phyloP scores from a whole-genome alignment of 139 green algal genomes.

The Cymbomonas tetramitiformis region DNA sequence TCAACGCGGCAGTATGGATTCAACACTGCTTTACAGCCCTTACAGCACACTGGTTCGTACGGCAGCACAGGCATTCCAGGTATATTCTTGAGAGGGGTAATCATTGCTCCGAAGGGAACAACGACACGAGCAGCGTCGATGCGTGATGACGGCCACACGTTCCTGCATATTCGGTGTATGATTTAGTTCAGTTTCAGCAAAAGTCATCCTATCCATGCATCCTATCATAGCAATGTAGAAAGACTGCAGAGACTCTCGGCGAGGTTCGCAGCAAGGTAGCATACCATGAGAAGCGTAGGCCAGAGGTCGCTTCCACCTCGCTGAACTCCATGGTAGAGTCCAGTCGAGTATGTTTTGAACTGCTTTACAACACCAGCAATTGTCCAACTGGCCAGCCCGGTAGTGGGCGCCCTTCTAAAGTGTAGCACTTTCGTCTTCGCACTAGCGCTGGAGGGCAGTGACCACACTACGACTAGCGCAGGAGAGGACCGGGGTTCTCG shows the following conservation, averaged over 20 bases:
- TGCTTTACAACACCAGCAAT: too few relatives aligned
- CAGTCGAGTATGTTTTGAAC: too few relatives aligned
- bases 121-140: slow-evolving; percentile 87
- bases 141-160: slow-evolving; percentile 83
- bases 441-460: too few relatives aligned
- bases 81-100: slow-evolving; percentile 71
- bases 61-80: slow-evolving; percentile 58
- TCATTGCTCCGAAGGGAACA: slow-evolving; percentile 79
- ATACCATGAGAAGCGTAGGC: slow-evolving; percentile 61
- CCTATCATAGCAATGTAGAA: neutral
- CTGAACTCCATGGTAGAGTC: slow-evolving; percentile 25
- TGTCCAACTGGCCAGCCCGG: too few relatives aligned
- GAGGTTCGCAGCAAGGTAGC: neutral
- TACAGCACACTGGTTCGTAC: slow-evolving; percentile 35
- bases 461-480: too few relatives aligned
- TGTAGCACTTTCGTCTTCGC: too few relatives aligned
- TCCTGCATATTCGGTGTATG: slow-evolving; percentile 34
- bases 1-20: slow-evolving; percentile 44
- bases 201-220: neutral
- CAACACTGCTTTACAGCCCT: slow-evolving; percentile 33
- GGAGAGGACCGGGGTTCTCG: too few relatives aligned
- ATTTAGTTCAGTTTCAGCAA: neutral
- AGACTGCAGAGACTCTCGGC: neutral
- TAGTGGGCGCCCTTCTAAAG: too few relatives aligned
- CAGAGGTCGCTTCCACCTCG: slow-evolving; percentile 61